Evolutionary conservation across 1,139 yeast species (phyloP).

Genomic region (Candida smagusa): DNA sequence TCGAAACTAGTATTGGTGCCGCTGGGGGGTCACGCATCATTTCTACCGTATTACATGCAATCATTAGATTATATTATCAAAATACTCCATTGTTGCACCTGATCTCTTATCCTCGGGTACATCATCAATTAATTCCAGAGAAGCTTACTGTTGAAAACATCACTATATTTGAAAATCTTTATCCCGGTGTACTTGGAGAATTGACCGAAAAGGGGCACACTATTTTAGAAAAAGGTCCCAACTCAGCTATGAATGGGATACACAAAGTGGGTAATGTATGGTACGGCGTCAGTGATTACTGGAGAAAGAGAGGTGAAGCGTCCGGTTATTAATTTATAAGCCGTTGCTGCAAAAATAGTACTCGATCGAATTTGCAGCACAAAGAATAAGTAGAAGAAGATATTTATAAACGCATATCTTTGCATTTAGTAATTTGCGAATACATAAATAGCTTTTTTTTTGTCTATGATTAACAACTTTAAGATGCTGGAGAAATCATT

Average conservation of each 20-base stretch:
- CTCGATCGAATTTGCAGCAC: neutral
- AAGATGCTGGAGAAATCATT: no score
- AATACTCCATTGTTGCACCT: constrained; percentile 59
- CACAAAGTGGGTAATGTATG: constrained; percentile 18
- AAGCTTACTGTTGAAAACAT: constrained; percentile 55
- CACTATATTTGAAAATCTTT: constrained; percentile 28
- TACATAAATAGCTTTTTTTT: no score
- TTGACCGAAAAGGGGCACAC: constrained; percentile 26
- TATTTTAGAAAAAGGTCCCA: constrained; percentile 32
- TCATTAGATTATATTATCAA: constrained; percentile 61
- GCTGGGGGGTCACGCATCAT: constrained; percentile 92
- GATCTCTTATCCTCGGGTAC: constrained; percentile 76
- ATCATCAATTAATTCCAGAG: constrained; percentile 87
- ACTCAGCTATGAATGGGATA: constrained; percentile 45
- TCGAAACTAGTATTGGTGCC: constrained; percentile 79
- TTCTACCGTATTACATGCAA: constrained; percentile 81
- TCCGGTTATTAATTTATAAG: constrained; percentile 31
- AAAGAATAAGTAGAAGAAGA: neutral
- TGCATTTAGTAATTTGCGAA: no score
- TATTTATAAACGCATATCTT: neutral
- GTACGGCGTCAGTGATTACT: constrained; percentile 41
- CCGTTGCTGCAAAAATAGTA: no score
- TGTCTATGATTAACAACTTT: no score
- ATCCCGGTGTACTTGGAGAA: constrained; percentile 12
- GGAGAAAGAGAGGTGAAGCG: constrained; percentile 45